phyloP scores from a whole-genome alignment of 371 early-diverging fungal species.

The Mucor plumbeus region DNA sequence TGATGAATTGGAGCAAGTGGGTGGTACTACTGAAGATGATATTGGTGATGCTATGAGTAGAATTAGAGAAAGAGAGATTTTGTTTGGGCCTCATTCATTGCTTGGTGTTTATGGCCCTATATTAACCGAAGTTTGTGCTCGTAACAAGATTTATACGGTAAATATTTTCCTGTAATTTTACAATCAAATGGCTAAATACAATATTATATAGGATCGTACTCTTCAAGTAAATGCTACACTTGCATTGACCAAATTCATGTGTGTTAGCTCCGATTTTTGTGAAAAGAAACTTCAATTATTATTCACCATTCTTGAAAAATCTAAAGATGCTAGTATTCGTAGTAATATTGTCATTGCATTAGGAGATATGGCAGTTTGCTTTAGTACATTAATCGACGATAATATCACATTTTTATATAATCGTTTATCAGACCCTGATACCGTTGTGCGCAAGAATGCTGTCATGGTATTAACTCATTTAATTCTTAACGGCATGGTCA shows the following conservation, averaged over 20 bases:
- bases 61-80: conserved; percentile 90
- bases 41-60: conserved; percentile 84
- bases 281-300: conserved; percentile 90
- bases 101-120: conserved; percentile 84
- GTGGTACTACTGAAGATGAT: conserved; percentile 94
- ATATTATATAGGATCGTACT: conserved; percentile 64
- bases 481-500: conserved; percentile 98
- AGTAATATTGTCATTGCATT: conserved; percentile 93
- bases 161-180: conserved; percentile 19
- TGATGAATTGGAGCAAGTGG: conserved; percentile 89
- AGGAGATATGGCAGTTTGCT: conserved; percentile 96
- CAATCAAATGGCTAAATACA: not conserved
- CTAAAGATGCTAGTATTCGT: conserved; percentile 78
- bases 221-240: conserved; percentile 86
- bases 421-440: conserved; percentile 81
- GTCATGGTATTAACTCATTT: conserved; percentile 97
- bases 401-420: conserved; percentile 92
- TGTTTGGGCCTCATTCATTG: conserved; percentile 80
- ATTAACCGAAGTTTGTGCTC: conserved; percentile 78
- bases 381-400: conserved; percentile 93
- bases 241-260: conserved; percentile 95
- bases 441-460: conserved; percentile 89
- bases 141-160: conserved; percentile 82
- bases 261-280: conserved; percentile 92
- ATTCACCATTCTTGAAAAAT: conserved; percentile 86